Evolutionary conservation across 2,329 filamentous ascomycete species (phyloP).

Genomic region (Xylaria sp.): DNA sequence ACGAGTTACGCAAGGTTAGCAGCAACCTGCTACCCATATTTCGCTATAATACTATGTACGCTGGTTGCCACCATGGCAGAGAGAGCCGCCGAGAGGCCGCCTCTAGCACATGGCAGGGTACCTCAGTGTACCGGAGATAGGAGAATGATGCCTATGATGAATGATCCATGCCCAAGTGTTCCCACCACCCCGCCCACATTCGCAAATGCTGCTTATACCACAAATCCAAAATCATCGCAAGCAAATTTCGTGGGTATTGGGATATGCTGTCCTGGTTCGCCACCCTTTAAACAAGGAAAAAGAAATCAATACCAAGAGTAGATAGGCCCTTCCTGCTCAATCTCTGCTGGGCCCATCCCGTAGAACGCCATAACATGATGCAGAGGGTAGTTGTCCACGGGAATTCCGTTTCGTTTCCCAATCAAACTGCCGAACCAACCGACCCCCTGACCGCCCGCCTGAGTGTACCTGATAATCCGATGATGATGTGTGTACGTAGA

Average conservation of each 20-base stretch:
- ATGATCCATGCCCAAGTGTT: no score
- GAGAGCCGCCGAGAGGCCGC: no score
- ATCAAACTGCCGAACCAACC: conserved; percentile 14
- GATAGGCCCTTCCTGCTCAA: conserved; percentile 20
- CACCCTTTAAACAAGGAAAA: neutral
- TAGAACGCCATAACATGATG: conserved; percentile 40
- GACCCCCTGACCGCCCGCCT: conserved; percentile 17
- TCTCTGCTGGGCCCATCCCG: conserved; percentile 32
- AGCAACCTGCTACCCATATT: no score
- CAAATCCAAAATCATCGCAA: neutral
- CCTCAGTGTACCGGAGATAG: no score
- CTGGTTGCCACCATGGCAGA: no score
- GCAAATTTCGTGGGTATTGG: neutral
- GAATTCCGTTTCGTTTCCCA: conserved; percentile 16
- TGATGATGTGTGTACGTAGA: conserved; percentile 16
- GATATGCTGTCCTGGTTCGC: neutral
- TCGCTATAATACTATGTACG: no score
- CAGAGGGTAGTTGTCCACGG: conserved; percentile 29
- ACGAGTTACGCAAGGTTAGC: no score
- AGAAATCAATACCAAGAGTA: conserved; percentile 12
- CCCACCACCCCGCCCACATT: no score
- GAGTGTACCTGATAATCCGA: conserved; percentile 20
- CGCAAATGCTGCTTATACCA: neutral
- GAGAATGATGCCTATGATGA: no score
- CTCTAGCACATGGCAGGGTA: no score